Conservation (phyloP, 805 yeast genomes). For the Starmerella scarabaei region DNA sequence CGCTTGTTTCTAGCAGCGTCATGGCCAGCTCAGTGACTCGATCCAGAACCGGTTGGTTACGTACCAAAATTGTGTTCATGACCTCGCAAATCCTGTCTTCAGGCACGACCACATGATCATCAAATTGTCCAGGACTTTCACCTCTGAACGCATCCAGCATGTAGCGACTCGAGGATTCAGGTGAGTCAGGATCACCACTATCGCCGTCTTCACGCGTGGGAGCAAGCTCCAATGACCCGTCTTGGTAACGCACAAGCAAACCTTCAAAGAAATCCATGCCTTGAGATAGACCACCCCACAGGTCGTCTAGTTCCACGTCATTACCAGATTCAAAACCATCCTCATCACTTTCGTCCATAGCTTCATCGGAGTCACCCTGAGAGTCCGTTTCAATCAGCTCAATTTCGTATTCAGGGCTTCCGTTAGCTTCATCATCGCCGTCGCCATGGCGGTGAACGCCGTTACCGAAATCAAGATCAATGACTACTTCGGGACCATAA, state of each 20-base stretch:
- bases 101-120: background rate
- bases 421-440: slow-evolving; percentile 17
- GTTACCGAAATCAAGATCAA: background rate
- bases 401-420: slow-evolving; percentile 20
- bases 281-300: no score
- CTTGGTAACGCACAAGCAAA: background rate
- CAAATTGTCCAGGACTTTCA: background rate
- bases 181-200: background rate
- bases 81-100: background rate
- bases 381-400: slow-evolving; percentile 22
- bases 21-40: background rate
- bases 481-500: background rate
- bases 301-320: background rate
- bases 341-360: slow-evolving; percentile 12
- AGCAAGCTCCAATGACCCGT: background rate
- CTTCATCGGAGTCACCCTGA: slow-evolving; percentile 18
- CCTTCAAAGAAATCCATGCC: background rate
- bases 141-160: background rate
- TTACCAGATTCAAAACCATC: background rate
- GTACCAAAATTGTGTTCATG: background rate
- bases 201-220: background rate
- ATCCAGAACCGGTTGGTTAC: background rate
- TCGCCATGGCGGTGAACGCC: background rate
- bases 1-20: no score
- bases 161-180: background rate